Percentiles rank a stretch among this genome's conserved stretches.
phyloP scores from a whole-genome alignment of 2,329 filamentous ascomycete genomes.

The Sphaerulina populicola region DNA sequence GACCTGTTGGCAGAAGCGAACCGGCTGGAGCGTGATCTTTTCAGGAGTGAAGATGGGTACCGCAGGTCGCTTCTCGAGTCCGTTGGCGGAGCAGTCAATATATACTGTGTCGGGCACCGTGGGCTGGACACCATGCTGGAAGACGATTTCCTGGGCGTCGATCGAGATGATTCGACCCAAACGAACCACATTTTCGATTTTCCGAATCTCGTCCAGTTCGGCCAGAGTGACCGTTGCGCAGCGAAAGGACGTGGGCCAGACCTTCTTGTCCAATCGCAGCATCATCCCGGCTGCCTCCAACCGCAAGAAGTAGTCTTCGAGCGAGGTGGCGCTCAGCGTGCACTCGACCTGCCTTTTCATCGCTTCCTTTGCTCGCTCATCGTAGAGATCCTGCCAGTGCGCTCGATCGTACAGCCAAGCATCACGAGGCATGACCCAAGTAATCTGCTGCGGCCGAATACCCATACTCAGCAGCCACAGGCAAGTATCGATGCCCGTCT shows the following conservation, averaged over 20 bases:
- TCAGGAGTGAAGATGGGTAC: conserved; percentile 13
- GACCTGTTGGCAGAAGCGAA: conserved; percentile 19
- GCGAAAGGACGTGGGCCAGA: conserved; percentile 16
- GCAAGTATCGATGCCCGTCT: conserved; percentile 20
- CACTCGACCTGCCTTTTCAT: background rate
- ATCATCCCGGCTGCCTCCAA: conserved; percentile 6
- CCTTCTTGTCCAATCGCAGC: conserved; percentile 5
- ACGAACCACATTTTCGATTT: conserved; percentile 13
- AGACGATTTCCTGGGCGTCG: conserved; percentile 3
- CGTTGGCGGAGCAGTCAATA: conserved; percentile 19
- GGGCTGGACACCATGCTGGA: conserved; percentile 9
- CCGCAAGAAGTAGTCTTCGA: conserved; percentile 8
- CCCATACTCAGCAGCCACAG: conserved; percentile 16
- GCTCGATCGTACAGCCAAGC: conserved; percentile 15
- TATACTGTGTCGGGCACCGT: conserved; percentile 13
- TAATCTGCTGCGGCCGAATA: conserved; percentile 10
- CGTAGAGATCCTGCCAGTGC: conserved; percentile 2
- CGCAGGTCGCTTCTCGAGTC: conserved; percentile 6
- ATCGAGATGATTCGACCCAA: conserved; percentile 12
- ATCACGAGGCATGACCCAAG: conserved; percentile 23
- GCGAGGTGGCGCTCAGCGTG: conserved; percentile 9
- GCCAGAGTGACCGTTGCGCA: conserved; percentile 17
- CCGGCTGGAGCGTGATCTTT: conserved; percentile 16
- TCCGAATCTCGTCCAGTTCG: conserved; percentile 16
- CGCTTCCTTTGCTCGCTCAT: conserved; percentile 1